Evolutionary conservation across 495 filamentous ascomycete species (phyloP).

Genomic region (Talaromyces stipitatus): DNA sequence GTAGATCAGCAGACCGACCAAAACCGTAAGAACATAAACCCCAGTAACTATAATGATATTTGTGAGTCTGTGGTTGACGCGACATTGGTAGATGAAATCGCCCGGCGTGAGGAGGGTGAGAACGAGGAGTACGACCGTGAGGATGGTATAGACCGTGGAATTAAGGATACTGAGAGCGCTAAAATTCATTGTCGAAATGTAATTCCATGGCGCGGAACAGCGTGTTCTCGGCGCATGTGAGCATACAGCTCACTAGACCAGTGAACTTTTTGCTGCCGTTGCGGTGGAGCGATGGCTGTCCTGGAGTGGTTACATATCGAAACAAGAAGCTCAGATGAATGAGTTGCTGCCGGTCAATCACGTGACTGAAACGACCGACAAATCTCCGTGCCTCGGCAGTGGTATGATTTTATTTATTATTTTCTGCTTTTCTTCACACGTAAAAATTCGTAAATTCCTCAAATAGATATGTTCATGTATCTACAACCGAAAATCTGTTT

Average conservation of each 20-base stretch:
- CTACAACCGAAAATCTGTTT: background rate
- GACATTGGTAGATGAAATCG: conserved; percentile 76
- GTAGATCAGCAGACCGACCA: conserved; percentile 71
- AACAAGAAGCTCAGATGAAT: background rate
- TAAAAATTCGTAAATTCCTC: background rate
- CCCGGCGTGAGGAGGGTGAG: conserved; percentile 75
- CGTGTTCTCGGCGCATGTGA: conserved; percentile 3
- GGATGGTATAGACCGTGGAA: conserved; percentile 66
- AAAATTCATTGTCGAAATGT: conserved; percentile 31
- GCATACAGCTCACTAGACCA: conserved; percentile 1
- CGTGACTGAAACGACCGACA: background rate
- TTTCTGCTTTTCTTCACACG: background rate
- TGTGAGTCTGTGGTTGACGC: conserved; percentile 52
- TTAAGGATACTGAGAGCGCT: conserved; percentile 74
- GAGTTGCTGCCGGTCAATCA: background rate
- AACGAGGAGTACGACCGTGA: conserved; percentile 63
- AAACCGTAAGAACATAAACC: conserved; percentile 65
- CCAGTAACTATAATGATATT: conserved; percentile 82
- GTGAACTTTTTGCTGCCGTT: conserved; percentile 1
- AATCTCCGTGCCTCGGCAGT: background rate
- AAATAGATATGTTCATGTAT: background rate
- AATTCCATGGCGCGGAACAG: conserved; percentile 2
- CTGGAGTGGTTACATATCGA: background rate
- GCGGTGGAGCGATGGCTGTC: background rate
- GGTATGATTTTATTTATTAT: background rate